phyloP scores from a whole-genome alignment of 768 basidiomycete species.

The Sutorius australiensis region DNA sequence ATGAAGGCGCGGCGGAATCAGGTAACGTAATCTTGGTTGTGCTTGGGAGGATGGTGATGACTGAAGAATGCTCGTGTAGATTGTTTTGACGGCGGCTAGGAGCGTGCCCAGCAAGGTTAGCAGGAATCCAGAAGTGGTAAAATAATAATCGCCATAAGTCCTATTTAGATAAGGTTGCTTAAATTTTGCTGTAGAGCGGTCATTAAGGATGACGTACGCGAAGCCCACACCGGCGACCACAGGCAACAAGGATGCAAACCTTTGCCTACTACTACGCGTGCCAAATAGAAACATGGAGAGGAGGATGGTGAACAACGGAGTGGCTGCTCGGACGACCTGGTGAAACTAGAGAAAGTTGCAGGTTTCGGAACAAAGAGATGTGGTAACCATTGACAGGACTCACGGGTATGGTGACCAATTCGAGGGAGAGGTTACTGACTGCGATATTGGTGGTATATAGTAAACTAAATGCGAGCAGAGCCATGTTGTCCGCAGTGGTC shows the following conservation, averaged over 20 bases:
- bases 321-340: conserved; percentile 90
- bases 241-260: conserved; percentile 72
- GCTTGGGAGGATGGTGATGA: conserved; percentile 31
- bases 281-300: conserved; percentile 70
- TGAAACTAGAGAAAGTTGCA: conserved; percentile 65
- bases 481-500: conserved; percentile 47
- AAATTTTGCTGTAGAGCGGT: neutral
- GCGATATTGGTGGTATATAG: conserved; percentile 94
- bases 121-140: conserved; percentile 77
- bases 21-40: conserved; percentile 15
- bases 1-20: conserved; percentile 34
- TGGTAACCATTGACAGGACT: conserved; percentile 28
- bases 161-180: conserved; percentile 37
- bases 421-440: conserved; percentile 87
- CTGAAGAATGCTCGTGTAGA: conserved; percentile 81
- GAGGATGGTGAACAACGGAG: conserved; percentile 87
- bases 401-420: conserved; percentile 87
- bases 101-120: conserved; percentile 88
- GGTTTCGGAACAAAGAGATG: neutral
- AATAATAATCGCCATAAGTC: conserved; percentile 95
- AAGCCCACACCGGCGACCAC: conserved; percentile 89
- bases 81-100: conserved; percentile 91
- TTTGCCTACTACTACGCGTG: conserved; percentile 53
- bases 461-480: conserved; percentile 77
- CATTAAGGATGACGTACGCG: conserved; percentile 48